Conservation (phyloP, 192 early-diverging fungal genomes). For the Coemansia sp. region DNA sequence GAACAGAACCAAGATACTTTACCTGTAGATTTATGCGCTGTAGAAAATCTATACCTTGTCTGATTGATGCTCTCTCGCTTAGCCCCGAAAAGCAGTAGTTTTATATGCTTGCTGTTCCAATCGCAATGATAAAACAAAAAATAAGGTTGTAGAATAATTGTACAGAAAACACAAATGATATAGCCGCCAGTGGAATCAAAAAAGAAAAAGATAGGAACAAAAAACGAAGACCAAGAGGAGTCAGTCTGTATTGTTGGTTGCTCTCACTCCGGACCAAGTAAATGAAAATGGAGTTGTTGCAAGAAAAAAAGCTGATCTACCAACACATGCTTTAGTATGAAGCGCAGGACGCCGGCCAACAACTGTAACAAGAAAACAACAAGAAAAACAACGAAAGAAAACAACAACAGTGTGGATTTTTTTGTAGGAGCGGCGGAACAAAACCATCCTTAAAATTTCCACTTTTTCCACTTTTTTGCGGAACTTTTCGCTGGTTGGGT, state of each 20-base stretch:
- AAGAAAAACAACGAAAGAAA: not conserved
- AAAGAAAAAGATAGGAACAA: slow-evolving; percentile 5
- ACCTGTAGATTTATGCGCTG: not conserved
- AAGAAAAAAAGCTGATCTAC: slow-evolving; percentile 2
- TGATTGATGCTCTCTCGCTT: not conserved
- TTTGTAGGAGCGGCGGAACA: not conserved
- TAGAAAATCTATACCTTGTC: slow-evolving; percentile 2
- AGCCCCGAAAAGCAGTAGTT: not conserved
- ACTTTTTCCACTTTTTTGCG: not conserved
- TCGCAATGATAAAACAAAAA: not conserved
- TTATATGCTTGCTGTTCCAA: not conserved
- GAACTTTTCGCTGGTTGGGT: not conserved
- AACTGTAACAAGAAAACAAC: not conserved
- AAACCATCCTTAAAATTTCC: not conserved
- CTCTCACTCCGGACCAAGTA: not conserved
- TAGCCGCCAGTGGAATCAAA: slow-evolving; percentile 4
- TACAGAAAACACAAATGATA: not conserved
- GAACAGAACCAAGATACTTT: no score
- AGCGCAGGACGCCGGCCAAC: not conserved
- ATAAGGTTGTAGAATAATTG: not conserved
- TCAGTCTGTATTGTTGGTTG: not conserved
- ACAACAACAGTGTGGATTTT: not conserved
- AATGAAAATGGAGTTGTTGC: not conserved
- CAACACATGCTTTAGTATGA: not conserved
- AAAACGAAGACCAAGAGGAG: not conserved